These are phyloP conservation scores for Colletotrichum sp. DNA, from an alignment of 2,329 filamentous ascomycete species.

Conservation along the genomic window DNA sequence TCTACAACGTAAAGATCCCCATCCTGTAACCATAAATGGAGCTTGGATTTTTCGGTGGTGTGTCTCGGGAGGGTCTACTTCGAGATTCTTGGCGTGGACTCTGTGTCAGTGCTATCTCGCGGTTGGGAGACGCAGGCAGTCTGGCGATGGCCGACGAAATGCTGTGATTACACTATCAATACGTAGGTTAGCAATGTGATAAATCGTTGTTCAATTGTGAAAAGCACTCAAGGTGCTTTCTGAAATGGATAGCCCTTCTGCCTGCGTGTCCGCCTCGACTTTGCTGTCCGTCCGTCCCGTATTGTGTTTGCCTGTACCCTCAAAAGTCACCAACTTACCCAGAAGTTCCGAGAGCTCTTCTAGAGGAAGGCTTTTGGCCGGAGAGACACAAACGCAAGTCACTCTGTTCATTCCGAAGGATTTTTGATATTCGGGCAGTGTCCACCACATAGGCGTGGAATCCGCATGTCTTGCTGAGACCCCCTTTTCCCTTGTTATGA, in stretches of 20 bases:
- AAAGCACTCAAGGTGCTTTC: neutral
- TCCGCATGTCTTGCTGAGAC: no score
- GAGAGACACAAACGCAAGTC: no score
- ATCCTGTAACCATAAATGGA: accelerated
- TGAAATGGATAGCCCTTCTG: accelerated
- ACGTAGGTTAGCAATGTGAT: accelerated
- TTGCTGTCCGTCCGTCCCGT: neutral
- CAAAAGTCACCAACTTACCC: neutral
- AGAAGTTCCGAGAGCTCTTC: neutral
- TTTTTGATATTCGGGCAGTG: no score
- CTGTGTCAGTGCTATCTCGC: neutral
- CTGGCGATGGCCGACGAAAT: neutral
- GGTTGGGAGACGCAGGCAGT: no score
- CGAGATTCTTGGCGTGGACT: neutral
- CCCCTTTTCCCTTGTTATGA: no score
- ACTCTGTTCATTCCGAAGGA: no score
- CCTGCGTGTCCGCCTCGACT: neutral
- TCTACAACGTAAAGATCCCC: accelerated
- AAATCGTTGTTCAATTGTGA: no score
- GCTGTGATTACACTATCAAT: neutral
- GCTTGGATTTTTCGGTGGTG: no score
- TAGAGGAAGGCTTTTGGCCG: accelerated
- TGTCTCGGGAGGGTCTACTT: neutral
- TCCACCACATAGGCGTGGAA: accelerated
- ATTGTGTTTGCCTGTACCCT: accelerated